Evolutionary conservation across 306 rosid genomes (phyloP), one percentile per base, ranked within the genome.

Genomic region (Cucumis hystrix): DNA sequence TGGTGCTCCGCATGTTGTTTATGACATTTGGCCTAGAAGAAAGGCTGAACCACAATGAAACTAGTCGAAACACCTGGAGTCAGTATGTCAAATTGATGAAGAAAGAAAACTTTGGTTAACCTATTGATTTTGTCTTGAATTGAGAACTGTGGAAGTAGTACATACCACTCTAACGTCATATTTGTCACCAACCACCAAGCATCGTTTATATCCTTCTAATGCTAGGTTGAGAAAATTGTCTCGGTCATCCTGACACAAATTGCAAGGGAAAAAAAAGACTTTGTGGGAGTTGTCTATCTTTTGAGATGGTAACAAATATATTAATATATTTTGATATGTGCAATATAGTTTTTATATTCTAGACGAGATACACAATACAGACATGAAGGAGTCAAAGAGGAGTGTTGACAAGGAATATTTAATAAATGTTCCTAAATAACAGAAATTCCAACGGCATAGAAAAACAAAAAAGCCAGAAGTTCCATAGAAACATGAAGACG

Each of bases 91-190:
- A 77, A 49, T 78, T 21, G 59, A 76, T 60, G 78, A 71, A 69
- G 56, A 77, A 85, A 67, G 35, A 40, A 59, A 74, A 51, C 45
- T 66, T 68, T 67, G 15, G 57, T 60, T 41, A 40, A 60, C 57
- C 55, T 2, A 18, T n/a, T 15, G 41, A 81, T 43, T 16, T 14
- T 10, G 37, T 15, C 61, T 43, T 25, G 25, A 68, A 55, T 3
- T 40, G 82, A 75, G 82, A 82, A 61, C 47, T 35, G 45, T 64
- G 74, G 68, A 28, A 73, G 77, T 69, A 78, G 76, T 83, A 47
- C 93, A 82, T 91, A 94, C 98, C 97, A 88, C 94, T 86, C 97
- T 91, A 78, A 94, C 93, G 78, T 94, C 98, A 82, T 94, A 89
- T 81, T 91, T 94, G 85, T 90, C 85, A 8, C 96, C 94, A 60